Evolutionary conservation across 768 basidiomycete genomes (phyloP).

Genomic region (Leccinum disarticulatum): DNA sequence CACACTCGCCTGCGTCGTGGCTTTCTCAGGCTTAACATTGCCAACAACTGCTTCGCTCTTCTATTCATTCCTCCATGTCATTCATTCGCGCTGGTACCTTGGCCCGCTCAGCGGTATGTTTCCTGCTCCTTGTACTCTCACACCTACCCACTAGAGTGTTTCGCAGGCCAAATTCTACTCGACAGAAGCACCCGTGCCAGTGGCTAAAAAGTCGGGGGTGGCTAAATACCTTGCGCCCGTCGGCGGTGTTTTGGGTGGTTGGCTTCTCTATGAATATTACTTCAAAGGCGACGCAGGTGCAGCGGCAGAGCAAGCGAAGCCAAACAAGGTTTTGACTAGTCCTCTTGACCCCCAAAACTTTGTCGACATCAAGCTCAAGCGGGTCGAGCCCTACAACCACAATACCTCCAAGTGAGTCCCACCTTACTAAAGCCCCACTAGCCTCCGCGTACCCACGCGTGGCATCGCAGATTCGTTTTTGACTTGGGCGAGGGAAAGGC

Average conservation of each 20-base stretch:
- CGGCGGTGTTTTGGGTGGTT: constrained; percentile 40
- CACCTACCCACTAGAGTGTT: neutral
- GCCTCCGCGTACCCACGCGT: neutral
- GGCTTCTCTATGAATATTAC: constrained; percentile 54
- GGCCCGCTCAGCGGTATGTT: constrained; percentile 43
- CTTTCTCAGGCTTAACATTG: constrained; percentile 16
- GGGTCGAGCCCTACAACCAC: constrained; percentile 87
- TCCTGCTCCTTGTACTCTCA: no score
- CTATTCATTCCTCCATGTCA: constrained; percentile 37
- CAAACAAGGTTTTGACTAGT: constrained; percentile 49
- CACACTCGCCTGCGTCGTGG: neutral
- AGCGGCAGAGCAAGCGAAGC: constrained; percentile 36
- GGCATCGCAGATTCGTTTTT: constrained; percentile 63
- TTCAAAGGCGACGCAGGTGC: constrained; percentile 18
- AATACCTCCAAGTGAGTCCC: constrained; percentile 73
- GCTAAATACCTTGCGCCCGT: constrained; percentile 43
- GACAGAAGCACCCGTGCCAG: constrained; percentile 39
- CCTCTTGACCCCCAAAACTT: constrained; percentile 76
- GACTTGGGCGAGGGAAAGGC: constrained; percentile 77
- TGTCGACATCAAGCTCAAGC: constrained; percentile 79
- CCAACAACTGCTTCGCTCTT: neutral
- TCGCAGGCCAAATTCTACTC: constrained; percentile 45
- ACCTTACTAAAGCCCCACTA: neutral
- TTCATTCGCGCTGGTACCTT: constrained; percentile 40
- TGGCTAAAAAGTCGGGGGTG: constrained; percentile 47